Evolutionary conservation across 1,284 basidiomycete species (phyloP), one percentile per base, ranked within the genome.

Genomic region (Cryptococcus sp.): DNA sequence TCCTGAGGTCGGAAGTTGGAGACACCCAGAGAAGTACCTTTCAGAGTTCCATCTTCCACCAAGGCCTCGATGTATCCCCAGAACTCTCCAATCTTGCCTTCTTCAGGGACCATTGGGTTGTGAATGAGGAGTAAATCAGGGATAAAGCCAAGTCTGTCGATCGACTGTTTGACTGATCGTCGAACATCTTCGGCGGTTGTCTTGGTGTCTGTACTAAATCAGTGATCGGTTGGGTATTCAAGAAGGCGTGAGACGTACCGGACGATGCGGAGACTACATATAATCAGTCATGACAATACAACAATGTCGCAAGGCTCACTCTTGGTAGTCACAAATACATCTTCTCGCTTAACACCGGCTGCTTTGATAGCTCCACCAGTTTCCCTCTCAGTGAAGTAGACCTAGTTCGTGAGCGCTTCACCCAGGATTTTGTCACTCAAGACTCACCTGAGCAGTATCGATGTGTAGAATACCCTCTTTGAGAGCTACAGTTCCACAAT

Each of bases 281-380:
- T 23, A 23, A 23, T 23, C 23, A 23, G 23, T 23, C 23, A 23
- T 23, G 23, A 23, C 23, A 23, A 23, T 23, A 23, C 23, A 23
- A 1, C 23, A 2, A 23, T 2, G 23, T 23, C 23, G 23, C 1
- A 23, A 23, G 23, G 31, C 68, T 47, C 52, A 67, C 68, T 50
- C 63, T 85, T 84, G 38, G 82, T 85, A 30, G 80, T 81, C 50
- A 81, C 70, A 69, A 77, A 81, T 47, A 81, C 66, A 23, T 80
- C 73, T 50, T 76, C 69, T 43, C 78, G 68, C 57, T 73, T 67
- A 36, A 80, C 61, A 1, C 78, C 78, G 8, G 69, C 66, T 36
- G 77, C 71, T 55, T 71, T 69, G 57, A 81, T 67, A 0, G 76
- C 77, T 6, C 61, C 66, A 1, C 73, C 77, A 5, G 79, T 73